Evolutionary conservation across 495 filamentous ascomycete species (phyloP).

Genomic region (Rhizodiscina lignyota): DNA sequence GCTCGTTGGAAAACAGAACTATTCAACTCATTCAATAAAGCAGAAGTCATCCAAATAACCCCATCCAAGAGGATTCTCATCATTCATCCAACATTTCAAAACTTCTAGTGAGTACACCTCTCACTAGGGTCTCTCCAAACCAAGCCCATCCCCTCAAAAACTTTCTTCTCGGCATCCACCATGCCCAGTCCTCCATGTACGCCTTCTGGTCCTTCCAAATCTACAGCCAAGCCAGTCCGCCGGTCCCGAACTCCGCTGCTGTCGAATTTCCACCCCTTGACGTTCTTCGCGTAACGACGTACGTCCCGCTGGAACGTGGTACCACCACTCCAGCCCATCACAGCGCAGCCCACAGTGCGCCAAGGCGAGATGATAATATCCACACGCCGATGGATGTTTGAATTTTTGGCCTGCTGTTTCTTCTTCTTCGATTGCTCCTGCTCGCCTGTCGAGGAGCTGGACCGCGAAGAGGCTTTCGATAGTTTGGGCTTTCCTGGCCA

Average conservation of each 20-base stretch:
- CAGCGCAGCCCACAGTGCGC: constrained; percentile 72
- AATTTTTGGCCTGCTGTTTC: constrained; percentile 37
- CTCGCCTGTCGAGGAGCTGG: constrained; percentile 15
- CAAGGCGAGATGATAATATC: constrained; percentile 90
- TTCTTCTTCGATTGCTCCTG: constrained; percentile 5
- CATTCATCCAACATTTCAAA: no score
- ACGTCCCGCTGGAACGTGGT: constrained; percentile 85
- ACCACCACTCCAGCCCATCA: constrained; percentile 77
- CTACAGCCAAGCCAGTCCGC: constrained; percentile 45
- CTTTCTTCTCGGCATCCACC: constrained; percentile 56
- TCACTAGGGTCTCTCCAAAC: constrained; percentile 56
- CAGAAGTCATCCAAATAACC: no score
- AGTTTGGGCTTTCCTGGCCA: constrained; percentile 19
- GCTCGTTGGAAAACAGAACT: no score
- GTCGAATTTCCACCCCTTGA: constrained; percentile 68
- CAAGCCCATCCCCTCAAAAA: constrained; percentile 67
- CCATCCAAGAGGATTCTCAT: no score
- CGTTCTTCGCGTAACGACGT: constrained; percentile 58
- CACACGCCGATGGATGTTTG: constrained; percentile 67
- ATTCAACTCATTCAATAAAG: no score
- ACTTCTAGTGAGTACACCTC: constrained; percentile 66
- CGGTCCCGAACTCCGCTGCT: constrained; percentile 68
- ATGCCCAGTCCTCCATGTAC: constrained; percentile 30
- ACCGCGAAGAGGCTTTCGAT: background rate
- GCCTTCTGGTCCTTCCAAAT: constrained; percentile 33